These are phyloP conservation scores for Sporobolomyces phaffii DNA, from an alignment of 768 basidiomycete species.

Conservation along the genomic window DNA sequence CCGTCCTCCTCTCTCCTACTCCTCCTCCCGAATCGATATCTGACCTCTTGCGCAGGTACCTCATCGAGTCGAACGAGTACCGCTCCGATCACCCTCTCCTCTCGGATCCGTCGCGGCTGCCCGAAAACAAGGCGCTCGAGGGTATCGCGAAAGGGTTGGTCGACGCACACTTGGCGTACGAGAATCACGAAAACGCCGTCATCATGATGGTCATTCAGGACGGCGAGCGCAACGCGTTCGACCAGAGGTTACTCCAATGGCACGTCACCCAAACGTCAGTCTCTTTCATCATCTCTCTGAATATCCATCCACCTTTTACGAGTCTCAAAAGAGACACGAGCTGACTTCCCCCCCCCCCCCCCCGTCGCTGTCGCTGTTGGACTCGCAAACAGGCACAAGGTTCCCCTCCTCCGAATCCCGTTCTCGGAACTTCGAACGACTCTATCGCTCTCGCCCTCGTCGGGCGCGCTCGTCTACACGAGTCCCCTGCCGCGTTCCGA, in stretches of 20 bases:
- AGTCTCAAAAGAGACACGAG: too few relatives aligned
- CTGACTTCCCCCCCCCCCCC: not conserved
- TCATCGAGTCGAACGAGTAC: slow-evolving; percentile 62
- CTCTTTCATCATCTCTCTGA: not conserved
- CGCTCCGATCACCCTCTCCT: slow-evolving; percentile 50
- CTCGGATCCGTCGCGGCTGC: slow-evolving; percentile 53
- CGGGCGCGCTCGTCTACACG: slow-evolving; percentile 36
- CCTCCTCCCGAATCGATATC: not conserved
- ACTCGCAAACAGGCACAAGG: slow-evolving; percentile 57
- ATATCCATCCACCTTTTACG: not conserved
- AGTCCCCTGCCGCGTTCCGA: slow-evolving; percentile 44
- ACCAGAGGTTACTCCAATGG: slow-evolving; percentile 83
- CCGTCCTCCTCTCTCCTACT: not conserved
- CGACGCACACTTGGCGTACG: slow-evolving; percentile 70
- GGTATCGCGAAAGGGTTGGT: slow-evolving; percentile 71
- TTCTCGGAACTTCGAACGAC: slow-evolving; percentile 61
- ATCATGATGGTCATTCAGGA: slow-evolving; percentile 86
- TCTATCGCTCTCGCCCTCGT: slow-evolving; percentile 52
- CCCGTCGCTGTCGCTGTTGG: not conserved
- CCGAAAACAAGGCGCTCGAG: slow-evolving; percentile 63
- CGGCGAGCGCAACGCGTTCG: slow-evolving; percentile 87
- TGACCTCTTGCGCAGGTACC: slow-evolving; percentile 56
- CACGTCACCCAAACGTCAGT: slow-evolving; percentile 69
- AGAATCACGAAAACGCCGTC: slow-evolving; percentile 45
- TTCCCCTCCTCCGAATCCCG: slow-evolving; percentile 52